Evolutionary conservation across 2,329 filamentous ascomycete species (phyloP).

Genomic region (Diplodia scrobiculata): DNA sequence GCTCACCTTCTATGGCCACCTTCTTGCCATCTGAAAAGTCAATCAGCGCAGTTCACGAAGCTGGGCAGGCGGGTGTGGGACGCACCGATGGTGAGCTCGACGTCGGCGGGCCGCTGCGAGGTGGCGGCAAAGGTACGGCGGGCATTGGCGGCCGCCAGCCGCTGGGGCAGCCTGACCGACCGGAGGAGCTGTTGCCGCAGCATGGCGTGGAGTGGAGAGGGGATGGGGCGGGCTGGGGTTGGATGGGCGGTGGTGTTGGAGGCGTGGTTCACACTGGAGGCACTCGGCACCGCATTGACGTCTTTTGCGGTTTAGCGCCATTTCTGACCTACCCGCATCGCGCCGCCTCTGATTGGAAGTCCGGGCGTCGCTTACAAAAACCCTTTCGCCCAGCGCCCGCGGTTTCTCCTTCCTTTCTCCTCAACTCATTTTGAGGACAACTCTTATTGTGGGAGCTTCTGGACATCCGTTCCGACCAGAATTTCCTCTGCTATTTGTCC

Average conservation of each 20-base stretch:
- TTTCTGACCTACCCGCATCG: slow-evolving; percentile 8
- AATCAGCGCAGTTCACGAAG: slow-evolving; percentile 31
- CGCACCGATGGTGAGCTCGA: slow-evolving; percentile 93
- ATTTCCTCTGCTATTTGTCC: slow-evolving; percentile 65
- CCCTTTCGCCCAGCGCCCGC: not conserved
- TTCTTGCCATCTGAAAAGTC: slow-evolving; percentile 82
- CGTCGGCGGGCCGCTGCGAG: slow-evolving; percentile 77
- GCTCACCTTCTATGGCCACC: slow-evolving; percentile 87
- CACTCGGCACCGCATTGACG: slow-evolving; percentile 24
- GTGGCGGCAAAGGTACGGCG: slow-evolving; percentile 82
- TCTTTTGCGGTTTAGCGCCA: slow-evolving; percentile 22
- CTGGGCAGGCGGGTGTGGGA: slow-evolving; percentile 36
- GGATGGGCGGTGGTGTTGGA: slow-evolving; percentile 25
- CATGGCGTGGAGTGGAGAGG: slow-evolving; percentile 46
- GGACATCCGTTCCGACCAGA: slow-evolving; percentile 49
- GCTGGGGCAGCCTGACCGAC: slow-evolving; percentile 61
- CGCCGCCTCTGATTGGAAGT: slow-evolving; percentile 27
- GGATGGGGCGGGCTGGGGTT: slow-evolving; percentile 11
- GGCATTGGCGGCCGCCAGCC: slow-evolving; percentile 52
- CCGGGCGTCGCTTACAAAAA: slow-evolving; percentile 27
- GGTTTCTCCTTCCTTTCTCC: slow-evolving; percentile 37
- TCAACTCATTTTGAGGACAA: slow-evolving; percentile 62
- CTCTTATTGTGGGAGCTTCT: slow-evolving; percentile 66
- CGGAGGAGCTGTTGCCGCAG: slow-evolving; percentile 67
- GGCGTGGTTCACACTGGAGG: slow-evolving; percentile 26